Conservation (phyloP, 768 basidiomycete genomes). For the Hygrophoropsis aurantiaca region DNA sequence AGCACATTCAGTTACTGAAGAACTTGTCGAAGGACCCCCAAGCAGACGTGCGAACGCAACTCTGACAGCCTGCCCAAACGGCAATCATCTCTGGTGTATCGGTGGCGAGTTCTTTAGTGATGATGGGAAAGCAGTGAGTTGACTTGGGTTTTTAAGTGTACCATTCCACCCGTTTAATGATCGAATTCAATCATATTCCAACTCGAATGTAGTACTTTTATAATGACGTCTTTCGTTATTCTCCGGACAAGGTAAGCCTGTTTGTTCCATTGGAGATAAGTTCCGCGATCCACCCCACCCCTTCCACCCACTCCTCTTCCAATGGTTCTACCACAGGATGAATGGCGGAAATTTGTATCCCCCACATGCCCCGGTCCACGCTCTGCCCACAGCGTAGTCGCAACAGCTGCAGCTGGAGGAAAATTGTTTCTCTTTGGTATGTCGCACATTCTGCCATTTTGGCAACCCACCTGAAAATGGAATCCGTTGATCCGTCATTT, state of each 20-base stretch:
- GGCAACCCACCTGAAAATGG: not conserved
- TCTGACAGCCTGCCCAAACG: conserved; percentile 74
- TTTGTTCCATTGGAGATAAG: not conserved
- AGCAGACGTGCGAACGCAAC: conserved; percentile 83
- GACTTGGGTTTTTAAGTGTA: too few relatives aligned
- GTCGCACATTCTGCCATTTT: not conserved
- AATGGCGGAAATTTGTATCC: conserved; percentile 86
- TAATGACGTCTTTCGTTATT: conserved; percentile 84
- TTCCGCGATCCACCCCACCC: not conserved
- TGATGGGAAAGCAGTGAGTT: conserved; percentile 72
- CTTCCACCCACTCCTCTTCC: too few relatives aligned
- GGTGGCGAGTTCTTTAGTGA: conserved; percentile 89
- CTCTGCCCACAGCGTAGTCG: conserved; percentile 81
- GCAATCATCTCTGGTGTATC: conserved; percentile 80
- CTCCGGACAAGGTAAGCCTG: conserved; percentile 67
- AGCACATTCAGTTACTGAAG: conserved; percentile 81
- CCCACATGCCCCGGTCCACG: conserved; percentile 85
- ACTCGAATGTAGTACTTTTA: conserved; percentile 65
- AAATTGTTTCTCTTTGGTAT: conserved; percentile 82
- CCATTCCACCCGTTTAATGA: not conserved
- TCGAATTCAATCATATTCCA: not conserved
- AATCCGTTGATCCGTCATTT: not conserved
- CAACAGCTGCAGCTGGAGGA: conserved; percentile 75
- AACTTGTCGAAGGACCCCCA: conserved; percentile 80
- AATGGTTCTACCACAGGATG: conserved; percentile 48